Conservation (phyloP, 768 basidiomycete species). For the Xanthoconium stramineum region DNA sequence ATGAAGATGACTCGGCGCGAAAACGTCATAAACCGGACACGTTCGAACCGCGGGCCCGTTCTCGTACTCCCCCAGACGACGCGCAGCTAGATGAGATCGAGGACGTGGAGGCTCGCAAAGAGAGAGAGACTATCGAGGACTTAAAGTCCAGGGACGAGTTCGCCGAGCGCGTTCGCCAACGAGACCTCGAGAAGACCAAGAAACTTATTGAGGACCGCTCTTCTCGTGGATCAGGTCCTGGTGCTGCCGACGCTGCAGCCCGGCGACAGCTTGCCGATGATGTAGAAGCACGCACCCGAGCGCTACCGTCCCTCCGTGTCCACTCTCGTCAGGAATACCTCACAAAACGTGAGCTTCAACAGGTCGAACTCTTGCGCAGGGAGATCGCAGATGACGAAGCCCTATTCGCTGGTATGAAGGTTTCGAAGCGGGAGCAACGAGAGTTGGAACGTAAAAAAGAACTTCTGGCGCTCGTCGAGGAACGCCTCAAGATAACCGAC, state of each 20-base stretch:
- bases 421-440: conserved; percentile 76
- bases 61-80: conserved; percentile 31
- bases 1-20: conserved; percentile 75
- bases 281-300: conserved; percentile 48
- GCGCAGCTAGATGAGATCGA: conserved; percentile 63
- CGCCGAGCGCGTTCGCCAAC: conserved; percentile 78
- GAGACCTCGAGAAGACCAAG: conserved; percentile 84
- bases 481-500: conserved; percentile 91
- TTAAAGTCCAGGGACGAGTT: conserved; percentile 89
- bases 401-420: conserved; percentile 86
- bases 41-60: conserved; percentile 9
- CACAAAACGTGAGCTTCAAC: conserved; percentile 93
- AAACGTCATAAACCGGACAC: conserved; percentile 61
- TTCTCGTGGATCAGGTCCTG: conserved; percentile 61
- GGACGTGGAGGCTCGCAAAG: conserved; percentile 67
- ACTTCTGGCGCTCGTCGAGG: conserved; percentile 86
- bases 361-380: conserved; percentile 86
- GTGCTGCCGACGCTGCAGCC: conserved; percentile 78
- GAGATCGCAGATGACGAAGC: conserved; percentile 95
- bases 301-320: conserved; percentile 72
- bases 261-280: conserved; percentile 83
- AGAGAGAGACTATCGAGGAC: conserved; percentile 76
- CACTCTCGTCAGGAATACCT: conserved; percentile 95
- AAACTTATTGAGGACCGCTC: conserved; percentile 91
- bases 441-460: conserved; percentile 94